phyloP scores from a whole-genome alignment of 805 yeast species.

The Cyberlindnera subsufficiens region DNA sequence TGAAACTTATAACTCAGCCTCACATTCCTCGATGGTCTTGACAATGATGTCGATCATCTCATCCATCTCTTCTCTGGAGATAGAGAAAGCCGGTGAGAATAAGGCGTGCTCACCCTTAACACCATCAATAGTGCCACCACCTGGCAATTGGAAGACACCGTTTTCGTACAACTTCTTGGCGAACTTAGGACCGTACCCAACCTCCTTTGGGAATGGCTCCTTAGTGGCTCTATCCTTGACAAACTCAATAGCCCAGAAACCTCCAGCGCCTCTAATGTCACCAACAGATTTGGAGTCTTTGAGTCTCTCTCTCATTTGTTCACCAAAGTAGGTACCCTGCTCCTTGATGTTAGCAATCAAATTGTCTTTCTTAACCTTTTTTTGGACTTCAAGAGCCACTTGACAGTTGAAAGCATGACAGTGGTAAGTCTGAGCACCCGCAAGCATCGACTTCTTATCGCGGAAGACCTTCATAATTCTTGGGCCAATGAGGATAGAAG shows the following conservation, averaged over 20 bases:
- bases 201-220: conserved; percentile 34
- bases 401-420: conserved; percentile 40
- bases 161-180: conserved; percentile 30
- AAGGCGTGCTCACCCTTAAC: conserved; percentile 39
- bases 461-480: conserved; percentile 31
- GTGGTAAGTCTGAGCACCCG: conserved; percentile 47
- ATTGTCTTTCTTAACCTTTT: conserved; percentile 30
- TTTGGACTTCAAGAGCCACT: conserved; percentile 41
- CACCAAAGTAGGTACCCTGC: conserved; percentile 40
- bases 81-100: conserved; percentile 39
- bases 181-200: conserved; percentile 27
- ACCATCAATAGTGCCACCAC: conserved; percentile 34
- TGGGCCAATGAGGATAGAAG: conserved; percentile 35
- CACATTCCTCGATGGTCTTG: conserved; percentile 17
- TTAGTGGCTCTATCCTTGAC: conserved; percentile 42
- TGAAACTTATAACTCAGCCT: conserved; percentile 10
- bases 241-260: conserved; percentile 49
- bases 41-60: conserved; percentile 26
- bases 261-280: conserved; percentile 49
- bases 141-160: conserved; percentile 37
- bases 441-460: conserved; percentile 22
- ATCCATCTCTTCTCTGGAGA: conserved; percentile 32
- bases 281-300: conserved; percentile 34
- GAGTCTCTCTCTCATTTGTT: conserved; percentile 26
- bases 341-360: conserved; percentile 35